These are phyloP conservation scores for Stachybotrys chartarum DNA, from an alignment of 2,329 filamentous ascomycete genomes.

Conservation along the genomic window DNA sequence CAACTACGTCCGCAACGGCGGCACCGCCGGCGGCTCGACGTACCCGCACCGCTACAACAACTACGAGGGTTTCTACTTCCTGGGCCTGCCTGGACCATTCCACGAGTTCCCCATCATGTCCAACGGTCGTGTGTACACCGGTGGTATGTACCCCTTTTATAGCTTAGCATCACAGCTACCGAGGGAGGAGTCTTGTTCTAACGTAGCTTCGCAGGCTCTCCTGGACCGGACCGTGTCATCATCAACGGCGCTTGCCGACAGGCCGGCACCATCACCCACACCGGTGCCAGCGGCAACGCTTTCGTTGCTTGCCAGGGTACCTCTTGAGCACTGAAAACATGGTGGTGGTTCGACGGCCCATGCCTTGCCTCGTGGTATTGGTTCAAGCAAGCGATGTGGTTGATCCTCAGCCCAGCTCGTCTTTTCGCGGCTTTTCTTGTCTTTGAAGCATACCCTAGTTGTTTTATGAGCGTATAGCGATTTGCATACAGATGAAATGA, in stretches of 20 bases:
- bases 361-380: too few species aligned
- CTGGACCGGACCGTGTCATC: constrained; percentile 60
- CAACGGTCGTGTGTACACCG: constrained; percentile 22
- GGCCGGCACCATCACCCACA: constrained; percentile 63
- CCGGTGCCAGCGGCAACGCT: constrained; percentile 58
- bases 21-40: constrained; percentile 18
- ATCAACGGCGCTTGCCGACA: constrained; percentile 50
- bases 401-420: neutral
- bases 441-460: neutral
- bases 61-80: constrained; percentile 28
- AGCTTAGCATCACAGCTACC: neutral
- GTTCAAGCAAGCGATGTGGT: too few species aligned
- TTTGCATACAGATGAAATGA: neutral
- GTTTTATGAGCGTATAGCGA: neutral
- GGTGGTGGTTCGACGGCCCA: neutral
- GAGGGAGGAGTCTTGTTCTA: neutral
- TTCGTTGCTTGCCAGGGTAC: constrained; percentile 52
- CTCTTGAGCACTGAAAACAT: neutral
- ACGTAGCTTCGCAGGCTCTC: constrained; percentile 22
- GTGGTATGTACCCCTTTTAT: constrained; percentile 16
- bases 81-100: constrained; percentile 22
- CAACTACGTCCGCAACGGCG: constrained; percentile 10
- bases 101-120: constrained; percentile 30
- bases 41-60: constrained; percentile 33
- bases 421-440: neutral